Percentiles rank a stretch among this genome's conserved stretches.
phyloP scores from a whole-genome alignment of 2,329 filamentous ascomycete species.

The Ascochyta rabiei region DNA sequence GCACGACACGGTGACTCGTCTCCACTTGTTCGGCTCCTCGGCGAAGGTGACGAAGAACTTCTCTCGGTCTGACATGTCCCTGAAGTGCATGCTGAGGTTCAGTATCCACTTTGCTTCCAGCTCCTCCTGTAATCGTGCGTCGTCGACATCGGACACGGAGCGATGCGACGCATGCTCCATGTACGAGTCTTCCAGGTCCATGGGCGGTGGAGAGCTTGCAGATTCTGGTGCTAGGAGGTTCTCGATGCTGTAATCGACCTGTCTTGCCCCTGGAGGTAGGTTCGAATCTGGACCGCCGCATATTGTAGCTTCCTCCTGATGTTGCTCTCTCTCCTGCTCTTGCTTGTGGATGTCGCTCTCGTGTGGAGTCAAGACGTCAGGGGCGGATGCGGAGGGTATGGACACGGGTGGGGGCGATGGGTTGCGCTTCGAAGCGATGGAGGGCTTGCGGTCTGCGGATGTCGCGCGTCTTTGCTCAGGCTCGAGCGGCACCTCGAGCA shows the following conservation, averaged over 20 bases:
- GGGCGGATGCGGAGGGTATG: constrained; percentile 48
- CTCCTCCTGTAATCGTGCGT: constrained; percentile 75
- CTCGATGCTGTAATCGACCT: constrained; percentile 43
- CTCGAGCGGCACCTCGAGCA: constrained; percentile 69
- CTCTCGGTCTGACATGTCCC: constrained; percentile 88
- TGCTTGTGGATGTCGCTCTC: constrained; percentile 32
- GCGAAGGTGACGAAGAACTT: constrained; percentile 98
- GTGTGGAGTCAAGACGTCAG: constrained; percentile 45
- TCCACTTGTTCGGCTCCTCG: constrained; percentile 78
- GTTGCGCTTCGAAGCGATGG: constrained; percentile 61
- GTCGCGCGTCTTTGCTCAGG: constrained; percentile 72
- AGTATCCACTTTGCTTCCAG: constrained; percentile 91
- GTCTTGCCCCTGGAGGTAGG: constrained; percentile 43
- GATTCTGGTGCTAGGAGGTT: constrained; percentile 11
- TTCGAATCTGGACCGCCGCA: constrained; percentile 40
- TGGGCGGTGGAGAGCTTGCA: constrained; percentile 30
- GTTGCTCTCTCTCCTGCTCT: constrained; percentile 20
- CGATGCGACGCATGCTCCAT: constrained; percentile 41
- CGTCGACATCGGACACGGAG: constrained; percentile 53
- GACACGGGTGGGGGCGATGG: constrained; percentile 49
- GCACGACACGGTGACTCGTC: constrained; percentile 88
- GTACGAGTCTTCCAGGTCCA: constrained; percentile 36
- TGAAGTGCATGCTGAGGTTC: constrained; percentile 97
- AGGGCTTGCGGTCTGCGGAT: constrained; percentile 71
- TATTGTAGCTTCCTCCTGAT: constrained; percentile 32